These are phyloP conservation scores for Actinomucor elegans DNA, from an alignment of 371 early-diverging fungal species.

Conservation along the genomic window DNA sequence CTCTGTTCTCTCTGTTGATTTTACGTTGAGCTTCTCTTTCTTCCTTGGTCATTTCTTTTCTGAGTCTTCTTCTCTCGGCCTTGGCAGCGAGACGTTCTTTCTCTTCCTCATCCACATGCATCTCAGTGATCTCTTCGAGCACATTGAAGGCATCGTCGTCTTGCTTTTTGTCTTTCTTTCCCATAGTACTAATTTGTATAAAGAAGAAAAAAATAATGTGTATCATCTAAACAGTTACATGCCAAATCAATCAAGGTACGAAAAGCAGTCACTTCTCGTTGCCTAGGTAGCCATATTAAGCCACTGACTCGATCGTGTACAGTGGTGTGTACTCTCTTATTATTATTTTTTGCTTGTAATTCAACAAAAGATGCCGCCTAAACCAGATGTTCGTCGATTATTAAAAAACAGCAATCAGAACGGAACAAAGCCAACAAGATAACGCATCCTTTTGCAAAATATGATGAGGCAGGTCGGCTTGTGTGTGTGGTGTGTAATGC, in stretches of 20 bases:
- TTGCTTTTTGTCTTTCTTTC: slow-evolving; percentile 7
- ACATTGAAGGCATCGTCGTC: slow-evolving; percentile 28
- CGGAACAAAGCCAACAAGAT: slow-evolving; percentile 32
- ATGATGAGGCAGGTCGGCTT: slow-evolving; percentile 36
- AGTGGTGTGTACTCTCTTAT: too few relatives aligned
- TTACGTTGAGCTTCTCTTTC: slow-evolving; percentile 43
- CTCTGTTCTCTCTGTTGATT: slow-evolving; percentile 39
- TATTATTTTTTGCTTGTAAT: too few relatives aligned
- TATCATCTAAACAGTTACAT: background rate
- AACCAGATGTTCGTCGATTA: slow-evolving; percentile 38
- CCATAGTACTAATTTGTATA: slow-evolving; percentile 2
- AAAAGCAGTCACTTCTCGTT: slow-evolving; percentile 2
- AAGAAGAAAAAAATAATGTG: background rate
- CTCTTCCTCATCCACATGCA: slow-evolving; percentile 12
- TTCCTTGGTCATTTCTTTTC: slow-evolving; percentile 26
- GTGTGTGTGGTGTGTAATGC: slow-evolving; percentile 39
- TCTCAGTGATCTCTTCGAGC: slow-evolving; percentile 16
- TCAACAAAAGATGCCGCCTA: slow-evolving; percentile 25
- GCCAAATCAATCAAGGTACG: background rate
- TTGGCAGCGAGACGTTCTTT: slow-evolving; percentile 11
- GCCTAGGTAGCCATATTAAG: too few relatives aligned
- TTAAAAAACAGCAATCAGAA: slow-evolving; percentile 41
- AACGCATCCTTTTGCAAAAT: slow-evolving; percentile 48
- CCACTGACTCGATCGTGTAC: too few relatives aligned
- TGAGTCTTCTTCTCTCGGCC: slow-evolving; percentile 22